Evolutionary conservation across 108 stramenopile species (phyloP), one percentile per base, ranked within the genome.

Genomic region (Nitzschia palea): DNA sequence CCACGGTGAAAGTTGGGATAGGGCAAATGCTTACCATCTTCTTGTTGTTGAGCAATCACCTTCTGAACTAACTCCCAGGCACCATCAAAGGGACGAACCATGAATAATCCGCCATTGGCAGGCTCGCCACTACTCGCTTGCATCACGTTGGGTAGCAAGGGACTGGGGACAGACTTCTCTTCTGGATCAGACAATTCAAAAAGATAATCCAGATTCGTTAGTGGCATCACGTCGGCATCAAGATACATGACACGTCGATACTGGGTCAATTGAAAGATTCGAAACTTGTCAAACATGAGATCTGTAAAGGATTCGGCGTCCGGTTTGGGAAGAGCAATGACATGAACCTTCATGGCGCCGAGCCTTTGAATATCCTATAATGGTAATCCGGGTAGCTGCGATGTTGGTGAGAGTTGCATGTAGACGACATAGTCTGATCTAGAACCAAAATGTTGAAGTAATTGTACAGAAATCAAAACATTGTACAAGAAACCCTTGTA

Each of bases 211-310:
- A 83, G 67, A 62, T 79, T 80, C 23, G 54, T 42, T 20, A 75
- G 55, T 17, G 77, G 73, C 51, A 79, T 45, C 5, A 80, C 59
- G 62, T 87, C 86, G 9, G 70, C 69, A 56, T 87, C 86, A 40
- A 87, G 14, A 65, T 82, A 80, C 35, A 83, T 42, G 17, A 87
- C 62, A 4, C 73, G 64, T 9, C 62, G 28, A 65, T 82, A 87
- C 52, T 80, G 62, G 37, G 68, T 74, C 44, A 80, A 18, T 14
- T 52, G 36, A 6, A 75, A 44, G 10, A 81, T 55, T 23, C 48
- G 64, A 32, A 81, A 77, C 47, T 81, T 81, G 8, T 76, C 59
- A 17, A 80, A 37, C 55, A 50, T 62, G 12, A 70, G 30, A 29
- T 47, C 32, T 47, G 60, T 64, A 55, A 82, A 84, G 18, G 43